phyloP scores from a whole-genome alignment of 306 rosid species.

The Casuarina cunninghamiana region DNA sequence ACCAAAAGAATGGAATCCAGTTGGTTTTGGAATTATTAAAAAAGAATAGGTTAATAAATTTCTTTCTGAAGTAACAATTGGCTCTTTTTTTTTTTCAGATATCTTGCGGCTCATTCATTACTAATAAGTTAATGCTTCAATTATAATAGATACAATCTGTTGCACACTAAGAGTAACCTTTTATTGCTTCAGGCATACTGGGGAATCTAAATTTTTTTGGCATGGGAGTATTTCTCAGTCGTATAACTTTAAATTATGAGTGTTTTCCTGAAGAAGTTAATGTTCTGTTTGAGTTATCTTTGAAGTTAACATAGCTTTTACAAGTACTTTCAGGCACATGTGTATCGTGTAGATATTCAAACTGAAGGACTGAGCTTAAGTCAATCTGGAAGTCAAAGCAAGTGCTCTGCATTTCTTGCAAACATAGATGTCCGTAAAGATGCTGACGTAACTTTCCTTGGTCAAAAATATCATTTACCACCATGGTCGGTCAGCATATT shows the following conservation, averaged over 20 bases:
- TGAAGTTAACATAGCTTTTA: slow-evolving; percentile 3
- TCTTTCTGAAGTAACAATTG: background rate
- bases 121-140: background rate
- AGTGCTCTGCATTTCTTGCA: slow-evolving; percentile 91
- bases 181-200: background rate
- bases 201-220: background rate
- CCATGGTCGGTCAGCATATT: slow-evolving; percentile 96
- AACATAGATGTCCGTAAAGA: slow-evolving; percentile 72
- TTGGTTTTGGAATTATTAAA: background rate
- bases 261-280: background rate
- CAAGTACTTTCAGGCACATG: slow-evolving; percentile 70
- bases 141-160: background rate
- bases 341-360: slow-evolving; percentile 43
- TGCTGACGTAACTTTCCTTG: slow-evolving; percentile 73
- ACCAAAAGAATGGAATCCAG: background rate
- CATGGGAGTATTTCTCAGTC: background rate
- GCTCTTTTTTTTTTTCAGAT: background rate
- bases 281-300: slow-evolving; percentile 9
- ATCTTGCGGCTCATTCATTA: background rate
- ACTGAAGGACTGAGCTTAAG: slow-evolving; percentile 39
- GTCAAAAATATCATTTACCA: slow-evolving; percentile 70
- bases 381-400: slow-evolving; percentile 36
- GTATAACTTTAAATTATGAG: background rate
- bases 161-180: background rate
- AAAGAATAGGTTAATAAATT: background rate